Evolutionary conservation across 176 grass and related monocot genomes (phyloP).

Genomic region (Triticum urartu): DNA sequence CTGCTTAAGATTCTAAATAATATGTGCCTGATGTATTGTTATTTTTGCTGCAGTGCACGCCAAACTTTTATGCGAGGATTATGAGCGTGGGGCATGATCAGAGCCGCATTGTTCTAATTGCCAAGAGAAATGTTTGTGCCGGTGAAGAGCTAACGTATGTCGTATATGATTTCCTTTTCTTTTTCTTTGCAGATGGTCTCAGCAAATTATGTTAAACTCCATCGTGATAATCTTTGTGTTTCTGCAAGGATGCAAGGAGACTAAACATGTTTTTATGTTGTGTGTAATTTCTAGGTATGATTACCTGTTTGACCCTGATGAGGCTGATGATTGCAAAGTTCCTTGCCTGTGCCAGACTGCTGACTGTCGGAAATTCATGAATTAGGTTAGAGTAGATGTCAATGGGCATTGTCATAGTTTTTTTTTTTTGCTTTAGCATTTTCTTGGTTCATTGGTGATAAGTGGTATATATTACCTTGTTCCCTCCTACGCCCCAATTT

Average conservation of each 20-base stretch:
- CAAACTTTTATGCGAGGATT: slow-evolving; percentile 98
- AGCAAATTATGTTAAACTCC: not conserved
- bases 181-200: not conserved
- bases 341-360: slow-evolving; percentile 86
- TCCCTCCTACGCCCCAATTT: not conserved
- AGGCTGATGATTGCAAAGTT: slow-evolving; percentile 92
- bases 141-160: slow-evolving; percentile 93
- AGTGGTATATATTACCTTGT: slow-evolving; percentile 35
- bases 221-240: not conserved
- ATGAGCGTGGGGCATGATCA: slow-evolving; percentile 97
- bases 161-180: not conserved
- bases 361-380: slow-evolving; percentile 97
- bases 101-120: slow-evolving; percentile 94
- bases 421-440: slow-evolving; percentile 9
- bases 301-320: slow-evolving; percentile 96
- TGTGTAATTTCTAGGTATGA: slow-evolving; percentile 69
- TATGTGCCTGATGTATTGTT: not conserved
- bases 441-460: slow-evolving; percentile 35
- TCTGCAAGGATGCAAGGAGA: not conserved
- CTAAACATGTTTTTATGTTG: slow-evolving; percentile 26
- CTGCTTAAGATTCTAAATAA: slow-evolving; percentile 10
- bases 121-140: slow-evolving; percentile 79
- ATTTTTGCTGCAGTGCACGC: slow-evolving; percentile 68
- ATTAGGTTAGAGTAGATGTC: slow-evolving; percentile 59
- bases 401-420: slow-evolving; percentile 41